Conservation (phyloP, 2,329 filamentous ascomycete species). For the Diaporthe nobilis region DNA sequence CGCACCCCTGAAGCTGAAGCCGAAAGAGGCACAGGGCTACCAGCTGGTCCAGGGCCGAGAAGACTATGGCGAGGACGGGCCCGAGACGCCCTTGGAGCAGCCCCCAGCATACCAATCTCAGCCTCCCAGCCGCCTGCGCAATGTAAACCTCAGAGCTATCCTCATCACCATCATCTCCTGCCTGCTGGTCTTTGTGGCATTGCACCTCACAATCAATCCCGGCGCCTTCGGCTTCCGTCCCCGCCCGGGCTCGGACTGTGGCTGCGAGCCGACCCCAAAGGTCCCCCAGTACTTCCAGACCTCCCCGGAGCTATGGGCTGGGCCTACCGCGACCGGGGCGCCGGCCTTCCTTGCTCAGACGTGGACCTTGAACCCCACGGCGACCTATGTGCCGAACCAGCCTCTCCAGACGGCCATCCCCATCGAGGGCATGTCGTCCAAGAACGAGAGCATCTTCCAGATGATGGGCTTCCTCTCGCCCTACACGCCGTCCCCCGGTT, state of each 20-base stretch:
- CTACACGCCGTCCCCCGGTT: conserved; percentile 80
- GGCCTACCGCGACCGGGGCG: conserved; percentile 78
- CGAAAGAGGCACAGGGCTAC: conserved; percentile 42
- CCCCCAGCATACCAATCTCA: conserved; percentile 35
- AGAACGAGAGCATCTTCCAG: conserved; percentile 77
- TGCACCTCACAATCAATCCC: conserved; percentile 45
- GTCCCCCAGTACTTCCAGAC: conserved; percentile 77
- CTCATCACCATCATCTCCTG: conserved; percentile 45
- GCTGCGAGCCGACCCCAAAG: conserved; percentile 47
- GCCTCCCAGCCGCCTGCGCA: conserved; percentile 38
- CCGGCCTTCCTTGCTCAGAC: conserved; percentile 81
- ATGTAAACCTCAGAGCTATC: conserved; percentile 40
- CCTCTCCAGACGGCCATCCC: conserved; percentile 80
- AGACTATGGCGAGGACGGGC: conserved; percentile 37
- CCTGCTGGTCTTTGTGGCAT: conserved; percentile 44
- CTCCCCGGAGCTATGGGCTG: conserved; percentile 70
- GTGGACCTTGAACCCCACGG: conserved; percentile 75
- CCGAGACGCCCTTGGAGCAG: conserved; percentile 29
- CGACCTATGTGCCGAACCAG: conserved; percentile 75
- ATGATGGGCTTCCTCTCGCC: conserved; percentile 79
- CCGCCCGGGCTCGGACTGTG: conserved; percentile 29
- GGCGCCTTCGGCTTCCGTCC: conserved; percentile 38
- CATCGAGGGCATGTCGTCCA: conserved; percentile 69
- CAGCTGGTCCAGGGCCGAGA: conserved; percentile 39
- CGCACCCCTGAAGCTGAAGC: conserved; percentile 37